These are phyloP conservation scores for Penicillium vulpinum DNA, from an alignment of 2,329 filamentous ascomycete genomes.

Conservation along the genomic window DNA sequence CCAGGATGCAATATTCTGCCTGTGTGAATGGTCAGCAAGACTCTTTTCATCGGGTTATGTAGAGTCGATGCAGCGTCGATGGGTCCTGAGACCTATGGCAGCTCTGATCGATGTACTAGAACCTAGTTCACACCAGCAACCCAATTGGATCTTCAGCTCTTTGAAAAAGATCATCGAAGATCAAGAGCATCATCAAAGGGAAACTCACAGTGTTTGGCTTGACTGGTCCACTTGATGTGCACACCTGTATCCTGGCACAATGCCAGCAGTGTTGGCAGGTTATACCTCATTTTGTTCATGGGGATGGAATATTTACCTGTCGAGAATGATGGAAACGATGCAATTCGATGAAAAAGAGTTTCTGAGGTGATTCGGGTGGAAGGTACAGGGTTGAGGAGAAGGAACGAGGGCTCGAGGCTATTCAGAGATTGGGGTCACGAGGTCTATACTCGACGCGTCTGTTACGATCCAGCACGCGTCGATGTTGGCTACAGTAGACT, in stretches of 20 bases:
- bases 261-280: slow-evolving; percentile 39
- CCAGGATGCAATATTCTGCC: slow-evolving; percentile 8
- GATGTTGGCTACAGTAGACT: not conserved
- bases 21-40: slow-evolving; percentile 11
- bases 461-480: not conserved
- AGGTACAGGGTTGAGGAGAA: not conserved
- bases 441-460: not conserved
- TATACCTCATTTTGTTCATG: slow-evolving; percentile 37
- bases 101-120: not conserved
- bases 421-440: not conserved
- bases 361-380: not conserved
- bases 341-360: not conserved
- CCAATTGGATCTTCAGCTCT: not conserved
- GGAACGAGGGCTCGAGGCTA: slow-evolving; percentile 1
- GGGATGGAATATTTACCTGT: slow-evolving; percentile 8
- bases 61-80: not conserved
- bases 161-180: not conserved
- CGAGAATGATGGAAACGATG: not conserved
- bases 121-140: not conserved
- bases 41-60: not conserved
- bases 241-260: slow-evolving; percentile 31
- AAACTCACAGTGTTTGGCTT: slow-evolving; percentile 35
- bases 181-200: not conserved
- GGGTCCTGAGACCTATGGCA: not conserved
- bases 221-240: slow-evolving; percentile 26